Base-by-base conservation (phyloP, 306 rosid species). In the Biancaea sappan region DNA sequence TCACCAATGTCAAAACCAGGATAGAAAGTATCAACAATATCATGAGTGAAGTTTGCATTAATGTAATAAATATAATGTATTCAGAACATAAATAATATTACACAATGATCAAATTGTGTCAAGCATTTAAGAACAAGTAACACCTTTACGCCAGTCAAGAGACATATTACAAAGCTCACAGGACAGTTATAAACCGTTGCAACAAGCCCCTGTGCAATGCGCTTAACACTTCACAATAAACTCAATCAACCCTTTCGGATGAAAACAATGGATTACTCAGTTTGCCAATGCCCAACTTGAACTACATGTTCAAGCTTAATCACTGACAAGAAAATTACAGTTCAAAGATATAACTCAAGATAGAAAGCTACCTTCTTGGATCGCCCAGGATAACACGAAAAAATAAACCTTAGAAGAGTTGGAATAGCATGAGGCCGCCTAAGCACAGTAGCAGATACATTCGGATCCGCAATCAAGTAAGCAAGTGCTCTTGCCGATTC, bases 401-500 rank as follows among this genome's bases (percentile, higher is more conserved):
- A 94, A 51, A 94, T 90, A 74, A 92, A 94, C 80, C 87, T 78
- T 41, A 94, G 84, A 58, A 94, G 97, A 66, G 83, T 90, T 1
- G 97, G 96, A 73, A 94, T 80, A 0, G 97, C 97, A 25, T 81
- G 79, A 80, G 96, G 99, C 73, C 99, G 71, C 15, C 90, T 95
- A 24, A 94, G 89, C 69, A 94, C 95, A 35, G 80, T 77, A 8
- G 92, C 79, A 29, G 93, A 91, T 8, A 94, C 97, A 81, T 86
- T 85, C 64, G 93, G 96, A 64, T 94, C 99, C 35, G 97, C 85
- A 47, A 94, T 88, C 85, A 94, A 84, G 85, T 88, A 90, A 5
- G 99, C 92, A 13, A 94, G 87, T 34, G 99, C 99, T 53, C 99
- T 94, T 11, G 97, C 96, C 13, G 96, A 84, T 85, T 94, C 99